Conservation (phyloP, 176 grass and related monocot species). For the Coix lacrymajobi region DNA sequence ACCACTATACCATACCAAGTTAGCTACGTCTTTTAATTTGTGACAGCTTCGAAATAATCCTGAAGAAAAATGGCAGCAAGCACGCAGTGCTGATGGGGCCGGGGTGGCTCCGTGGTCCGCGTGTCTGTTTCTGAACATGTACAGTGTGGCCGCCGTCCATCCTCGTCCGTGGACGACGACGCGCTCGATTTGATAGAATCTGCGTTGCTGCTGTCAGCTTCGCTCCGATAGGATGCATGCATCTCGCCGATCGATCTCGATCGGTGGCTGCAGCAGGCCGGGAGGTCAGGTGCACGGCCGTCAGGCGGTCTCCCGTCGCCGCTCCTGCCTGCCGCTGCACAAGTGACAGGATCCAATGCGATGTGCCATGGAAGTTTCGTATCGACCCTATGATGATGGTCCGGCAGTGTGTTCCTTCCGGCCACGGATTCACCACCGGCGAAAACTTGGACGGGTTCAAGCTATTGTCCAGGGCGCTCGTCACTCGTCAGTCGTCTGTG, state of each 20-base stretch:
- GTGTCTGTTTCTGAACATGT: too few species aligned
- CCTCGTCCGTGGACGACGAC: too few species aligned
- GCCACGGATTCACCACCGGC: background rate
- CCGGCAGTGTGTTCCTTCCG: background rate
- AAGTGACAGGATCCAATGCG: background rate
- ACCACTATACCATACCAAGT: too few species aligned
- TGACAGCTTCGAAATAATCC: too few species aligned
- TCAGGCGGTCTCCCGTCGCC: too few species aligned
- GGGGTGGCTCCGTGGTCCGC: too few species aligned
- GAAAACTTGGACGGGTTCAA: background rate
- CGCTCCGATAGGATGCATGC: background rate
- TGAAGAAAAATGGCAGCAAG: too few species aligned
- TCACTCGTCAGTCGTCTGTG: background rate
- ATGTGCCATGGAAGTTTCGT: background rate
- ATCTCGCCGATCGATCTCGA: background rate
- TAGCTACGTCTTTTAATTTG: too few species aligned
- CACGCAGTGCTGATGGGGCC: too few species aligned
- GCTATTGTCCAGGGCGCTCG: background rate
- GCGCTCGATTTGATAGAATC: background rate
- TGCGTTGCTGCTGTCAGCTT: background rate
- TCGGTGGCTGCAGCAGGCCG: background rate
- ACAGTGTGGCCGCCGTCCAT: too few species aligned
- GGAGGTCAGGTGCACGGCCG: background rate
- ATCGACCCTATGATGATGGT: too few species aligned
- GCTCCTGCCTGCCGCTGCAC: background rate